Conservation (phyloP, 805 yeast genomes). For the Ogataea minuta region DNA sequence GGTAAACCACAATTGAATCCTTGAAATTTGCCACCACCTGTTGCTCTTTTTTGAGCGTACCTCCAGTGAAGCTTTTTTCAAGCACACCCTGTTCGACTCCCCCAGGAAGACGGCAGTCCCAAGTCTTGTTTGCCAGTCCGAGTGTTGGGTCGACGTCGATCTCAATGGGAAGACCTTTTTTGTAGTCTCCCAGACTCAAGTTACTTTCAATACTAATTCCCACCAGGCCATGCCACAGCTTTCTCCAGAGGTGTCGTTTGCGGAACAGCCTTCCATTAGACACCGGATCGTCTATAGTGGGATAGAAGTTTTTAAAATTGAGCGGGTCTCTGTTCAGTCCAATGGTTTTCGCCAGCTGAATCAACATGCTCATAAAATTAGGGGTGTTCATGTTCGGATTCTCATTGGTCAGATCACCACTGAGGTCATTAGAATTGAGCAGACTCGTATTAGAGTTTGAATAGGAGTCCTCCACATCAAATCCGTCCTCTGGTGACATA, state of each 20-base stretch:
- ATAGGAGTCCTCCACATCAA: constrained; percentile 41
- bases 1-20: constrained; percentile 45
- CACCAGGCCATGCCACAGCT: constrained; percentile 38
- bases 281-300: constrained; percentile 28
- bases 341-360: constrained; percentile 44
- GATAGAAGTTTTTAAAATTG: constrained; percentile 36
- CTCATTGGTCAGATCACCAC: constrained; percentile 36
- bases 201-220: constrained; percentile 35
- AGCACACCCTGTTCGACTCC: constrained; percentile 37
- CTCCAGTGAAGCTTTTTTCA: constrained; percentile 34
- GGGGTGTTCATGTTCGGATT: constrained; percentile 37
- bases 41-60: constrained; percentile 38
- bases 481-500: constrained; percentile 57
- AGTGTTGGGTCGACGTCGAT: constrained; percentile 37
- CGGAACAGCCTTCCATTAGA: constrained; percentile 33
- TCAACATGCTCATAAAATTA: constrained; percentile 35
- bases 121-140: constrained; percentile 32
- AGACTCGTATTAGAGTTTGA: constrained; percentile 27
- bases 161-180: constrained; percentile 37
- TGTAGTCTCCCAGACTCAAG: constrained; percentile 37
- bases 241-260: constrained; percentile 40
- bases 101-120: constrained; percentile 41
- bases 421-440: constrained; percentile 33
- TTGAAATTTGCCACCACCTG: constrained; percentile 48
- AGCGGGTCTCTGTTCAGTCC: constrained; percentile 51